Conservation (phyloP, 768 basidiomycete genomes). For the Tubosaeta sp. region DNA sequence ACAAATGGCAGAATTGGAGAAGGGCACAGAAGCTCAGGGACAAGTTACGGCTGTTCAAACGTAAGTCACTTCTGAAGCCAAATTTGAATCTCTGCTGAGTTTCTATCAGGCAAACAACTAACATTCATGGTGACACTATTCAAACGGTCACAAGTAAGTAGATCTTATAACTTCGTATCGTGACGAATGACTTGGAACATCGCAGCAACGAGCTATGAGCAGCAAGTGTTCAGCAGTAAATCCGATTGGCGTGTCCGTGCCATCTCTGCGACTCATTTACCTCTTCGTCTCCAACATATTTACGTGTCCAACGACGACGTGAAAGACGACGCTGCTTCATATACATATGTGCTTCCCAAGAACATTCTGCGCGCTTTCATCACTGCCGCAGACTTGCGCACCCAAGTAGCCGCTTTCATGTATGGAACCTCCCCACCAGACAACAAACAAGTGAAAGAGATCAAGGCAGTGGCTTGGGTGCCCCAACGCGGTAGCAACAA, state of each 20-base stretch:
- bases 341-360: constrained; percentile 95
- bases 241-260: constrained; percentile 99
- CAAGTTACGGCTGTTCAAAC: constrained; percentile 97
- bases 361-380: constrained; percentile 95
- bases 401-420: constrained; percentile 91
- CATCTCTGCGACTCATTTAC: constrained; percentile 93
- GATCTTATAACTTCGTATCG: background rate
- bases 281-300: constrained; percentile 95
- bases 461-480: constrained; percentile 97
- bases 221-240: constrained; percentile 98
- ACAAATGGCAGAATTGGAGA: constrained; percentile 99
- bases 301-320: constrained; percentile 99
- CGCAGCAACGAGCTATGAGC: constrained; percentile 91
- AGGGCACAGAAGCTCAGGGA: constrained; percentile 88
- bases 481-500: constrained; percentile 97
- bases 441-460: constrained; percentile 98
- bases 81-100: constrained; percentile 3
- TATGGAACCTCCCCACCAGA: constrained; percentile 93
- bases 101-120: constrained; percentile 76
- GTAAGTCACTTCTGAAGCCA: constrained; percentile 30
- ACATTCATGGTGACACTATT: constrained; percentile 94
- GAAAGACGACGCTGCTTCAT: constrained; percentile 93
- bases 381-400: constrained; percentile 87
- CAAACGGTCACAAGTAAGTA: constrained; percentile 86
- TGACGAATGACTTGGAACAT: constrained; percentile 1